Evolutionary conservation across 1,139 yeast species (phyloP).

Genomic region (Martiniozyma asiatica): DNA sequence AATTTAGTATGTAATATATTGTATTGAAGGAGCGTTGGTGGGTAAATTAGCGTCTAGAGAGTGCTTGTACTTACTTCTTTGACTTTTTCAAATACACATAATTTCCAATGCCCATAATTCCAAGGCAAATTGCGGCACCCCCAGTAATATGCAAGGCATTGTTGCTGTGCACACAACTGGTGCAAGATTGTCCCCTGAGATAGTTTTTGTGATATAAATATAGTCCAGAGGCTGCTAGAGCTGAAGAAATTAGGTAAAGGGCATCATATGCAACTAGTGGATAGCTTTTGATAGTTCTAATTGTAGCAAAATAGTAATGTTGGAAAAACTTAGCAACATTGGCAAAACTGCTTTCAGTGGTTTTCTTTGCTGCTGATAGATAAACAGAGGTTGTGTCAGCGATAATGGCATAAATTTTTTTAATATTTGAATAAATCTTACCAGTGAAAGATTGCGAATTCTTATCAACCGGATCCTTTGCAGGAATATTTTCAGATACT

Average conservation of each 20-base stretch:
- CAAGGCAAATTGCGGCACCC: conserved; percentile 5
- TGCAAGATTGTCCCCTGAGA: too few relatives aligned
- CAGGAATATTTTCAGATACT: too few relatives aligned
- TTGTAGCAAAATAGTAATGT: neutral
- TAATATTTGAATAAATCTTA: too few relatives aligned
- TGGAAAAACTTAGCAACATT: neutral
- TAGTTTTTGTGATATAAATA: conserved; percentile 5
- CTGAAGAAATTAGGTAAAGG: conserved; percentile 4
- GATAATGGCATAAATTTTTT: too few relatives aligned
- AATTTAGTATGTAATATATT: neutral
- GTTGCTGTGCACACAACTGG: conserved; percentile 1
- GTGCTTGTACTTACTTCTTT: conserved; percentile 2
- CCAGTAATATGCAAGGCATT: conserved; percentile 5
- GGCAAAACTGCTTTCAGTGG: too few relatives aligned
- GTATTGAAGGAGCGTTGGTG: neutral
- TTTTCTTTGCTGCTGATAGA: too few relatives aligned
- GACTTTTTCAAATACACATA: conserved; percentile 7
- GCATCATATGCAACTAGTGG: conserved; percentile 7
- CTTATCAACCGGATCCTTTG: too few relatives aligned
- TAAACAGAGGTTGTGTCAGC: too few relatives aligned
- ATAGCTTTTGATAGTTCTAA: conserved; percentile 3
- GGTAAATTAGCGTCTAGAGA: too few relatives aligned
- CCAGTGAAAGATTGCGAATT: too few relatives aligned
- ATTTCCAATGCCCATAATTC: conserved; percentile 9
- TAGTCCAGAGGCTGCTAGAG: conserved; percentile 5